Evolutionary conservation across 78 protist genomes (phyloP), one percentile per base, ranked within the genome.

Genomic region (Chrysochromulina tobinii): DNA sequence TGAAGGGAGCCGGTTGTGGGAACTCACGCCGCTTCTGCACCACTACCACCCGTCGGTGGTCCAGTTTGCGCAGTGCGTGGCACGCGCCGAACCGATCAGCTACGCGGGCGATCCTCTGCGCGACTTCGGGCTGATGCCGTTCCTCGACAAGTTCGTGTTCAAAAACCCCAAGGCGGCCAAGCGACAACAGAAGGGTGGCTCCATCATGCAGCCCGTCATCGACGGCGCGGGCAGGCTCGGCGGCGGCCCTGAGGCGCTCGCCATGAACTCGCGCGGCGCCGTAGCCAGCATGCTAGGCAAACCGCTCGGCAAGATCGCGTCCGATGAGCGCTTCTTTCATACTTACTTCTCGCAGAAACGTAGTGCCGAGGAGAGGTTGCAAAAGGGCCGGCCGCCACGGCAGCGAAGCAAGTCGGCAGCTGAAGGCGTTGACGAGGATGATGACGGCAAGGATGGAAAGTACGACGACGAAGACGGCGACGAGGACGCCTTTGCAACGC

Each of bases 71-170:
- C 9, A 12, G 66, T 3, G 38, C 53, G 3, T 59, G 55, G 23
- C 25, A n/a, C 5, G 38, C 48, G 88, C 51, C 57, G 69, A 57
- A n/a, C 72, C 53, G 21, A 27, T 59, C 69, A 11, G 73, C 38
- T 64, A 64, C 81, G 51, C 3, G 75, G 90, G 90, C 61, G 90
- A 87, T 58, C 90, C 90, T 27, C 58, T 87, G 81, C 3, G 3
- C 11, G 90, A 87, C 90, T 87, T 87, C 61, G 12, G 21, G 14
- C 75, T 51, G 27, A 2, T 4, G 54, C 81, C 90, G n/a, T 87
- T 87, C 90, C 90, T 87, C 18, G 90, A 87, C 61, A 68, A 69
- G 61, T 87, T 87, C 90, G 81, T 87, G 57, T 87, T 38, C 90
- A 61, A 68, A 58, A 87, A 87, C 81, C 90, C 90, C 25, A 87